These are phyloP conservation scores for Berkeleyomyces basicola DNA, from an alignment of 2,329 filamentous ascomycete genomes.

Conservation along the genomic window DNA sequence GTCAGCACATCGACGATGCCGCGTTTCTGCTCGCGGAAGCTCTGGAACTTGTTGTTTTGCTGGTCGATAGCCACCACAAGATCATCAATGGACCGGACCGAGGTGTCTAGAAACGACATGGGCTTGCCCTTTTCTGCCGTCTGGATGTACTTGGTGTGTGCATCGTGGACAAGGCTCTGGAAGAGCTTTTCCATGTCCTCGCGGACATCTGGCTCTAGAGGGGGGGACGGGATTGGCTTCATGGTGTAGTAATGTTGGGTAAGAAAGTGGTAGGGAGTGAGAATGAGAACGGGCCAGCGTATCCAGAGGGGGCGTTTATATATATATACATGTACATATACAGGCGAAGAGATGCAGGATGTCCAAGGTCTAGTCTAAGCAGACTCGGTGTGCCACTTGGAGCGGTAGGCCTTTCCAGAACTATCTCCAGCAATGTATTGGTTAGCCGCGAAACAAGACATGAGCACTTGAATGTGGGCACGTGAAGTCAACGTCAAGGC, in stretches of 20 bases:
- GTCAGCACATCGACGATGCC: conserved; percentile 13
- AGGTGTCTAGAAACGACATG: conserved; percentile 9
- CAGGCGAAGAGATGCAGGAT: no score
- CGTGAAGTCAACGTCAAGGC: neutral
- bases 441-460: neutral
- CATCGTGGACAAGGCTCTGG: conserved; percentile 12
- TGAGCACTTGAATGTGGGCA: neutral
- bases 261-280: neutral
- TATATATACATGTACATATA: neutral
- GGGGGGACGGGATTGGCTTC: neutral
- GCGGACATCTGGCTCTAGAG: neutral
- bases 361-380: neutral
- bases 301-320: neutral
- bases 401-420: neutral
- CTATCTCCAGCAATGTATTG: neutral
- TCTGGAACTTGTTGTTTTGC: conserved; percentile 14
- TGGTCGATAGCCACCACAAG: conserved; percentile 9
- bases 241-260: neutral
- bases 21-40: conserved; percentile 13
- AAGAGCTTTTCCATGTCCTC: conserved; percentile 13
- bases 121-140: conserved; percentile 4
- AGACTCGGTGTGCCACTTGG: neutral
- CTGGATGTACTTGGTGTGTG: conserved; percentile 11
- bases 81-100: conserved; percentile 11
- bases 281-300: neutral